Conservation (phyloP, 1,139 yeast species). For the Suhomyces maxii region DNA sequence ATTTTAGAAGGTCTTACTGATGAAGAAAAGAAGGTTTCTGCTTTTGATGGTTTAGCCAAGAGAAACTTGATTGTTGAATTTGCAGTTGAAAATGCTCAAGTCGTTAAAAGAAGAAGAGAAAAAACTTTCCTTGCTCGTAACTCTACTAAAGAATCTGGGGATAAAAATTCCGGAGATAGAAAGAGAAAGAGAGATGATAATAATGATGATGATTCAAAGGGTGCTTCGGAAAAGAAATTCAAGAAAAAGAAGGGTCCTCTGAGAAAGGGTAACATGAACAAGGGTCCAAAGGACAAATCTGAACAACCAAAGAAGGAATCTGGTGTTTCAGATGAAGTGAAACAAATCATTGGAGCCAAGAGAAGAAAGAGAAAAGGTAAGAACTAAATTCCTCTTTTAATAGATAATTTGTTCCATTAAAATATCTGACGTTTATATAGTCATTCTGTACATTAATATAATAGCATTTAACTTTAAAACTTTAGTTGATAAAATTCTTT, state of each 20-base stretch:
- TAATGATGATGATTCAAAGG: conserved; percentile 18
- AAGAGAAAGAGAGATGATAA: conserved; percentile 26
- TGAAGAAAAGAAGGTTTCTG: conserved; percentile 59
- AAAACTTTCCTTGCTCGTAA: conserved; percentile 52
- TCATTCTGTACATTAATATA: conserved; percentile 2
- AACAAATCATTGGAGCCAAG: conserved; percentile 65
- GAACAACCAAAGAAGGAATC: conserved; percentile 28
- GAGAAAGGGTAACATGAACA: conserved; percentile 47
- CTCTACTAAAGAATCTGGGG: conserved; percentile 16
- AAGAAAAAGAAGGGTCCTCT: conserved; percentile 24
- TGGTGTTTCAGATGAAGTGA: conserved; percentile 54
- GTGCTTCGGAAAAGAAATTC: conserved; percentile 11
- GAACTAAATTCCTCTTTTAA: conserved; percentile 18
- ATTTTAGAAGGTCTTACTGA: conserved; percentile 69
- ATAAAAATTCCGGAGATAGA: conserved; percentile 14
- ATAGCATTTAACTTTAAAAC: background rate
- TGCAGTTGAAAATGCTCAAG: conserved; percentile 93
- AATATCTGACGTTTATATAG: background rate
- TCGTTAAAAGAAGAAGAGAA: conserved; percentile 85
- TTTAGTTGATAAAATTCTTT: background rate
- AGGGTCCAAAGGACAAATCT: conserved; percentile 30
- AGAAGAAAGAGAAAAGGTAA: conserved; percentile 64
- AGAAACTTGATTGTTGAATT: conserved; percentile 90
- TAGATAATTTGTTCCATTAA: background rate
- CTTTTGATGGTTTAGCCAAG: conserved; percentile 54